Evolutionary conservation across 202 grass and related monocot genomes (phyloP), one percentile per base, ranked within the genome.

Genomic region (Schoenoplectus tabernaemontani): DNA sequence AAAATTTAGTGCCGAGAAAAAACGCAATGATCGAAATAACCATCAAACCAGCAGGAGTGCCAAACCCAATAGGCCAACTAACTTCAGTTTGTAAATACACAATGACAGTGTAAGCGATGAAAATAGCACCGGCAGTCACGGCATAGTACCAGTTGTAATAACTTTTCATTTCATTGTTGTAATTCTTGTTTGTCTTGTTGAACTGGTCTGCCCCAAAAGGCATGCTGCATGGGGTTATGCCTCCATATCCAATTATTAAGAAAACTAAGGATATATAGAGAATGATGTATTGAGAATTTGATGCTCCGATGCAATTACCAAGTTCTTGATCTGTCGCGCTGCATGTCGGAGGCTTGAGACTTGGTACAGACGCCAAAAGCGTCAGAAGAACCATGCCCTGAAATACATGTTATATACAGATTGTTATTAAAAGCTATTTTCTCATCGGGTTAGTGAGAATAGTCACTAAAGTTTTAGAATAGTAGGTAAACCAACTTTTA

Each of bases 161-260:
- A 57, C 91, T 93, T 47, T 78, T 67, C 42, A 90, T 85, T 15
- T 85, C 83, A 26, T 77, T 87, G 53, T 41, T 69, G 34, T 82
- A 82, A 42, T 87, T 37, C n/a, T n/a, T n/a, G n/a, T 86, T 46
- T 16, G 59, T 83, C 76, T 51, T 59, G 33, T 90, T 78, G 15
- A 94, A 94, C 54, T 97, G 86, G 66, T 94, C 94, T 23, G 85
- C 83, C 48, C 91, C 89, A 13, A 94, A 97, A 36, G 91, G 87
- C 44, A 97, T 74, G 70, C 84, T 93, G 61, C 87, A 86, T 48
- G 91, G 91, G 17, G 67, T 70, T 19, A 93, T 62, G 1, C 82
- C 94, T 59, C 91, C 91, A 16, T 79, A 78, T 22, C 89, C 91
- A 8, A 93, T 78, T 12, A 67, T 59, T 68, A 93, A 80, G 51